Evolutionary conservation across 2,329 filamentous ascomycete species (phyloP), one percentile per base, ranked within the genome.

Genomic region (Coniella vitis): DNA sequence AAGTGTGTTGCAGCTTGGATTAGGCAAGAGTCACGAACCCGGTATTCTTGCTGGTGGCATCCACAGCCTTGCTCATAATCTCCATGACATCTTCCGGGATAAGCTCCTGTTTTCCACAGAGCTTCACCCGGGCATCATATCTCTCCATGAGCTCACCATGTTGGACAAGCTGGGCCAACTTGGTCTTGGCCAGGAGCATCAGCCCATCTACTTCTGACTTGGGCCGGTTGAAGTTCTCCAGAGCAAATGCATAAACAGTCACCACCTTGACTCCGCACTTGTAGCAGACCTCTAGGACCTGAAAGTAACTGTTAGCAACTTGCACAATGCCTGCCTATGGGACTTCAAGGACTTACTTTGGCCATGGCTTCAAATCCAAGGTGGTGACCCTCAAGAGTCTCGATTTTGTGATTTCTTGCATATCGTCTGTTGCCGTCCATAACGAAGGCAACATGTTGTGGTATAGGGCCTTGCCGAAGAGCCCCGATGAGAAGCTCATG

Each of bases 351-450:
- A 68, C 79, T 47, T 72, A 91, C 89, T 63, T 85, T 83, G 43
- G 91, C 93, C 53, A 98, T 74, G 25, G 93, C 90, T 70, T 98
- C 93, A 60, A 97, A 98, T 2, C 93, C 93, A 58, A 95, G 72
- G 64, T 95, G 90, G 65, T 98, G 93, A 20, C 93, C 93, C 68
- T 98, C 91, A 31, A 97, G 84, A 0, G 90, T 95, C 72, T 98
- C 93, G 64, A 98, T 95, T 56, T 91, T 83, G 69, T 93, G 89
- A 55, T 78, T 86, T 54, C 87, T 79, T 13, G 93, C 93, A 71
- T 94, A 98, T 39, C 93, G 85, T 60, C 93, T 76, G 69, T 98
- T 98, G 48, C 93, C 93, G 65, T 98, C 93, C 93, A 98, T 98
- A 59, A 96, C 91, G 63, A 98, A 98, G n/a, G 93, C 93, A 53